Base-by-base conservation (phyloP, 1,284 basidiomycete species). In the Neolentinus lepideus region DNA sequence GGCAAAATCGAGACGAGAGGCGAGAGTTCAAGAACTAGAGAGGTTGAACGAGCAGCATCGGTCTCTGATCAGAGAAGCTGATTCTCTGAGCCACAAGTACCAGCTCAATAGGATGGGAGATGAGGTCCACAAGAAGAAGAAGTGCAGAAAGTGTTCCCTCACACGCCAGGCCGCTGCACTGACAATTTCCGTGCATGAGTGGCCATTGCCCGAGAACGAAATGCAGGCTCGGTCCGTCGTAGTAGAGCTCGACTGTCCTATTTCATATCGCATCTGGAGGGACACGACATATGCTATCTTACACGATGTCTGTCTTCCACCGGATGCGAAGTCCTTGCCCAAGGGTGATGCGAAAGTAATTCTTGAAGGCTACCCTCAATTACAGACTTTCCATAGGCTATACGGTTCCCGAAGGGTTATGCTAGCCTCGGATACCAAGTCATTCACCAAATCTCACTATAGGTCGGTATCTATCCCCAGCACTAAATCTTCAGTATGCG, bases 401-500 rank as follows among this genome's bases (percentile, higher is more conserved):
- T 25, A n/a, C 24, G 16, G 22, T 6, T 6, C 50, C 21, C 3
- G 50, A 21, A 22, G 53, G 6, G 52, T 58, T n/a, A 57, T 24
- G n/a, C 21, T 58, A 2, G 57, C 54, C 2, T 58, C 57, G 8
- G 19, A 26, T 1, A 55, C 57, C 2, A 58, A 58, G 47, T 56
- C 57, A 6, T 58, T 58, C 24, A 19, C 22, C 3, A 26, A 25
- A 12, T 29, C 54, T 14, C 57, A 58, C 25, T 58, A 58, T 33
- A 36, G 22, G 10, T 22, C 8, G 2, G 22, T 25, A 1, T 14
- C 16, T 10, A 58, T 58, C 25, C 57, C 57, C 9, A 16, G 54
- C 2, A 55, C 48, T 2, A 19, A 52, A n/a, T 3, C 11, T 24
- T 27, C 14, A 2, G 54, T 55, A 11, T 58, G 57, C 35, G 27